Evolutionary conservation across 257 asterid genomes (phyloP).

Genomic region (Oldenlandia corymbosa): DNA sequence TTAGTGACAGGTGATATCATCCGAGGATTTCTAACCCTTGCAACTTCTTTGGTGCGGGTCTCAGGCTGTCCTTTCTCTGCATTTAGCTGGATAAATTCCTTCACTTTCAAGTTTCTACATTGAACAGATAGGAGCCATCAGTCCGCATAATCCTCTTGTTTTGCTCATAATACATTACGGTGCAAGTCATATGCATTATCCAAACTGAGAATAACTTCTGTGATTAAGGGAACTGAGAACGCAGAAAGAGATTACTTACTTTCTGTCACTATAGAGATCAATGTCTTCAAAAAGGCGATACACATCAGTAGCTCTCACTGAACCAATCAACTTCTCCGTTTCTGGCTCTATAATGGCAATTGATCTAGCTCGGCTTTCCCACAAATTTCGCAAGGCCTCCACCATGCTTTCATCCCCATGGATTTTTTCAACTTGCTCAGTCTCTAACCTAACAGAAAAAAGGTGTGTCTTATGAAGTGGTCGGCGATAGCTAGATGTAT

Average conservation of each 20-base stretch:
- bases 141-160: neutral
- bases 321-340: slow-evolving; percentile 6
- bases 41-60: neutral
- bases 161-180: too few relatives aligned
- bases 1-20: slow-evolving; percentile 12
- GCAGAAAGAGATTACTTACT: neutral
- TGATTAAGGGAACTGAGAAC: neutral
- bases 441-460: slow-evolving; percentile 13
- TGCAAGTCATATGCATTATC: too few relatives aligned
- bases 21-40: neutral
- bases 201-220: too few relatives aligned
- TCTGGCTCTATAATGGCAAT: slow-evolving; percentile 14
- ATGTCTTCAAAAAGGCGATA: slow-evolving; percentile 10
- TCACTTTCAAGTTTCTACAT: slow-evolving; percentile 10
- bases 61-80: neutral
- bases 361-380: slow-evolving; percentile 9
- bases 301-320: slow-evolving; percentile 15
- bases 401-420: slow-evolving; percentile 13
- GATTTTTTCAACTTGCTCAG: slow-evolving; percentile 8
- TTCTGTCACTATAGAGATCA: slow-evolving; percentile 12
- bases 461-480: too few relatives aligned
- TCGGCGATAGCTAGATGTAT: too few relatives aligned
- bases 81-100: slow-evolving; percentile 13
- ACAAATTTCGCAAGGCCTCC: slow-evolving; percentile 12
- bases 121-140: neutral